These are phyloP conservation scores for Russula emetica DNA, from an alignment of 768 basidiomycete species.

Conservation along the genomic window DNA sequence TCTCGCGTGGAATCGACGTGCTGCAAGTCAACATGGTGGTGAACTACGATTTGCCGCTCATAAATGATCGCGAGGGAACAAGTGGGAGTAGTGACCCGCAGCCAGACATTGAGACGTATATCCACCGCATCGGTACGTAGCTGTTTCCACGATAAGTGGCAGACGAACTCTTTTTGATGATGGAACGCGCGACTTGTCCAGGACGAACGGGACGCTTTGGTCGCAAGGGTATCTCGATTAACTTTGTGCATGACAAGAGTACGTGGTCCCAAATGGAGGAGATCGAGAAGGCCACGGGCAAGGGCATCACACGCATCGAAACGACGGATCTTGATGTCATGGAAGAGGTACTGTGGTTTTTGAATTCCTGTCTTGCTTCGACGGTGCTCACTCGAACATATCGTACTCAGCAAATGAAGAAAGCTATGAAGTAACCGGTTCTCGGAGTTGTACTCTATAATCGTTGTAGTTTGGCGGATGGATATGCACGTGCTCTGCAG, in stretches of 20 bases:
- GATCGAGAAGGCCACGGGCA: conserved; percentile 76
- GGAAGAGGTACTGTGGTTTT: conserved; percentile 61
- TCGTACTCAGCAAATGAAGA: conserved; percentile 68
- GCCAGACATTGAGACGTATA: conserved; percentile 95
- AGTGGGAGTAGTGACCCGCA: conserved; percentile 45
- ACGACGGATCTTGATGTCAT: conserved; percentile 89
- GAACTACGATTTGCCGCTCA: conserved; percentile 91
- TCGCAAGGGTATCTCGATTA: conserved; percentile 93
- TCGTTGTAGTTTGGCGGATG: conserved; percentile 8
- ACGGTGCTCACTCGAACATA: conserved; percentile 1
- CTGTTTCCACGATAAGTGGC: not conserved
- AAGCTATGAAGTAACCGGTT: conserved; percentile 57
- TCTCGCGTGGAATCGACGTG: too few relatives aligned
- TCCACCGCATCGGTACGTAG: conserved; percentile 88
- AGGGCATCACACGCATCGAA: conserved; percentile 78
- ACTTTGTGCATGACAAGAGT: conserved; percentile 89
- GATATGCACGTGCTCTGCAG: too few relatives aligned
- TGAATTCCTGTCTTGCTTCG: not conserved
- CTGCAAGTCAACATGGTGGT: too few relatives aligned
- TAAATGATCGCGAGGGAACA: conserved; percentile 60
- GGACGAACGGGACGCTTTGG: conserved; percentile 98
- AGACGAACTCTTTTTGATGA: conserved; percentile 4
- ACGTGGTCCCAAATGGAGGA: conserved; percentile 88
- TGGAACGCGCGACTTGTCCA: conserved; percentile 34
- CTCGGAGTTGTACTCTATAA: conserved; percentile 11